These are phyloP conservation scores for Macaranga tanarius DNA, from an alignment of 441 rosid species.

Conservation along the genomic window DNA sequence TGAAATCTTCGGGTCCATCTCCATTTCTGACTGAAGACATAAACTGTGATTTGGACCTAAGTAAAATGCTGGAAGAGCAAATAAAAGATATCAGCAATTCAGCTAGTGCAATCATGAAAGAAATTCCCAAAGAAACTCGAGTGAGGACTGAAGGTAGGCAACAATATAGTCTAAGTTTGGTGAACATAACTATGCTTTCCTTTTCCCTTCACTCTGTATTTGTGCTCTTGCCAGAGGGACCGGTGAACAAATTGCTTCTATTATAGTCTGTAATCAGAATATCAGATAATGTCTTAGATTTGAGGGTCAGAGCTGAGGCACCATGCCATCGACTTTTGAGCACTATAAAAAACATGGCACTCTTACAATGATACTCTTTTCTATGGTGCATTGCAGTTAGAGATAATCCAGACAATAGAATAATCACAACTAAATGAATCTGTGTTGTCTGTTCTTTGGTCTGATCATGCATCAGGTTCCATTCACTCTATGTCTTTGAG, in stretches of 20 bases:
- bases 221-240: not conserved
- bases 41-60: not conserved
- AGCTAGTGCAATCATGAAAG: not conserved
- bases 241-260: not conserved
- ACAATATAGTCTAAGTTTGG: not conserved
- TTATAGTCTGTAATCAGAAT: not conserved
- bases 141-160: not conserved
- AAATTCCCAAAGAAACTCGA: not conserved
- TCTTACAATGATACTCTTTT: not conserved
- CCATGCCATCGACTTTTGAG: not conserved
- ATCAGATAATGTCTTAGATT: not conserved
- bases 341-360: not conserved
- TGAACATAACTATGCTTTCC: not conserved
- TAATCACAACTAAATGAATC: too few species aligned
- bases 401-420: too few species aligned
- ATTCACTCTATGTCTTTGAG: too few species aligned
- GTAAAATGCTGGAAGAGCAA: conserved; percentile 3
- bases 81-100: not conserved
- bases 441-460: too few species aligned
- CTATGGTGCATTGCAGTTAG: too few species aligned
- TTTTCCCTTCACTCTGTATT: not conserved
- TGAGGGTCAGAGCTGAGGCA: not conserved
- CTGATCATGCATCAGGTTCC: too few species aligned
- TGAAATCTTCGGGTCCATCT: not conserved
- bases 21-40: not conserved